A percentile compares a stretch with the other conserved stretches of the same genome.
These are phyloP conservation scores for Podila epicladia DNA, from an alignment of 192 early-diverging fungal species.

Conservation along the genomic window DNA sequence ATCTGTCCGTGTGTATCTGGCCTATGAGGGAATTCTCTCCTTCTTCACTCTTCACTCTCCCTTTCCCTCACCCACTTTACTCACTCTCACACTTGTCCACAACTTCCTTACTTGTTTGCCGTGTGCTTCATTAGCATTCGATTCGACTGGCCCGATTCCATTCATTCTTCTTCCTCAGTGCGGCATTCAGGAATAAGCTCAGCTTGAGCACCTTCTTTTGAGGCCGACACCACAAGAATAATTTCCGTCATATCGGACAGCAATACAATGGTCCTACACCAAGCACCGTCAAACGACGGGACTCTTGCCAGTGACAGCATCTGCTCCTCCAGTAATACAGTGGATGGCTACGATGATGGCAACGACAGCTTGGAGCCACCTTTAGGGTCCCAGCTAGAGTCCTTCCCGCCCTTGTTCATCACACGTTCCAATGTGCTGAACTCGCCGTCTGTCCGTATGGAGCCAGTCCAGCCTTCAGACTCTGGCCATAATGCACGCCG, in stretches of 20 bases:
- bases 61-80: neutral
- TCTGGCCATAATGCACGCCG: conserved; percentile 7
- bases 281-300: conserved; percentile 10
- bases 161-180: neutral
- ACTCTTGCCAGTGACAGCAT: neutral
- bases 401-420: conserved; percentile 29
- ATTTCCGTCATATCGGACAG: too few species aligned
- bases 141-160: too few species aligned
- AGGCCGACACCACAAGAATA: too few species aligned
- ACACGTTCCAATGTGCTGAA: conserved; percentile 27
- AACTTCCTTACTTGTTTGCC: neutral
- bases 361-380: neutral
- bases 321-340: neutral
- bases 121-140: too few species aligned
- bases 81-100: neutral
- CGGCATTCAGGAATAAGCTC: neutral
- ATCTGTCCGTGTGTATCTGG: too few species aligned
- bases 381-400: conserved; percentile 19
- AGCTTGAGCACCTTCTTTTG: too few species aligned
- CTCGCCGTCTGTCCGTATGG: conserved; percentile 15
- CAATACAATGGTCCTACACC: conserved; percentile 2
- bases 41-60: neutral
- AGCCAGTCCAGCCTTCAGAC: neutral
- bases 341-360: neutral
- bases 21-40: too few species aligned